Evolutionary conservation across 1,139 yeast species (phyloP), one percentile per base, ranked within the genome.

Genomic region (Fermentozyma sake): DNA sequence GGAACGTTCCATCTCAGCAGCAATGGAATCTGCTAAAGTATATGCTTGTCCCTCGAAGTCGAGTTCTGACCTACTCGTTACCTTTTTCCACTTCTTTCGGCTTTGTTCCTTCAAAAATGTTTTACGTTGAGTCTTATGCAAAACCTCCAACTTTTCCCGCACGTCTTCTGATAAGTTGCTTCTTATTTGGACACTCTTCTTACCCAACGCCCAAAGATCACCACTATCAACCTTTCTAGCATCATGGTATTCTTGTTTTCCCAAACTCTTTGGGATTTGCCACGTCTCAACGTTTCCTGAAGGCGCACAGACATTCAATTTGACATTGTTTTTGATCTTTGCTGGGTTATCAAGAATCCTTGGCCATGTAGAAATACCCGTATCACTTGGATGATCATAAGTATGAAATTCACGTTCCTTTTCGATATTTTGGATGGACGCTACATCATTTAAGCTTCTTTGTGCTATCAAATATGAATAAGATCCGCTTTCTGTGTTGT

Each of bases 151-250:
- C 31, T 59, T 59, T 7, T 58, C 61, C 27, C 49, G 50, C 7
- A 45, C 47, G 13, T 54, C 50, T 11, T 55, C 65, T 18, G 60
- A 46, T 9, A 66, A 29, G 17, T 44, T 46, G 25, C 52, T 57
- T 37, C 55, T 57, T 12, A 63, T 67, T 4, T 62, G 51, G 8
- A 68, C 76, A 6, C 79, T 69, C 58, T 89, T 89, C 24, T 80
- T 82, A 15, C 76, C 91, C 30, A 85, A 61, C 0, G 82, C 80
- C 97, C 97, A 91, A 31, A 81, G 58, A 50, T 91, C 99, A n/a
- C 96, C 96, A 46, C 77, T 73, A 20, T 57, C 60, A 0, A 85
- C 75, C 51, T 91, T 89, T 34, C 97, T 69, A 0, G 96, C 96
- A 58, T 91, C 97, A 42, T 85, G 94, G 46, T 86, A 91, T 2